Evolutionary conservation across 1,284 basidiomycete species (phyloP).

Genomic region (Amylostereum chailletii): DNA sequence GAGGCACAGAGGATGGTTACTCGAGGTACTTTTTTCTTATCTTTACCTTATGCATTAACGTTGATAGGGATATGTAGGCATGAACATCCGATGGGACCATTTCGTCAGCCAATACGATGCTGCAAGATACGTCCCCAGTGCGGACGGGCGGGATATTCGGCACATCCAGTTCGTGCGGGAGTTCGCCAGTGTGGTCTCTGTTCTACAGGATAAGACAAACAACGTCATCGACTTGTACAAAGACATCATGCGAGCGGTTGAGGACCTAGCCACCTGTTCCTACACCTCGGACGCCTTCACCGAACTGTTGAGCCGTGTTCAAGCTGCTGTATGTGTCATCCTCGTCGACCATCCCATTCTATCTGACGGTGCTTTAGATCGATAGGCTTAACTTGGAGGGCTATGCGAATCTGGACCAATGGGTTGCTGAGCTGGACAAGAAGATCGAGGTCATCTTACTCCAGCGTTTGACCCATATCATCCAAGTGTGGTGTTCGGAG

Average conservation of each 20-base stretch:
- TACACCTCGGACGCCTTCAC: conserved; percentile 81
- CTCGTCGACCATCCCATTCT: not conserved
- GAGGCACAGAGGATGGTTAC: conserved; percentile 87
- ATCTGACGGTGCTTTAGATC: conserved; percentile 40
- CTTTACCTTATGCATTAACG: not conserved
- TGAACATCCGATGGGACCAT: conserved; percentile 95
- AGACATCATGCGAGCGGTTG: conserved; percentile 77
- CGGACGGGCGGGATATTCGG: conserved; percentile 77
- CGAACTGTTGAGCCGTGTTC: conserved; percentile 71
- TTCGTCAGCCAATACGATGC: conserved; percentile 91
- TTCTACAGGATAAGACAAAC: conserved; percentile 90
- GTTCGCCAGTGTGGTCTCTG: conserved; percentile 86
- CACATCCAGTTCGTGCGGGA: conserved; percentile 93
- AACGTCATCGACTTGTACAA: conserved; percentile 87
- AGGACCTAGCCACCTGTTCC: conserved; percentile 81
- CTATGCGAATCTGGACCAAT: conserved; percentile 95
- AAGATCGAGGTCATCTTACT: conserved; percentile 80
- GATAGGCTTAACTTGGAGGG: conserved; percentile 94
- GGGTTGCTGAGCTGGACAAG: conserved; percentile 86
- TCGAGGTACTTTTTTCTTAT: conserved; percentile 47
- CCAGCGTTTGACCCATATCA: conserved; percentile 72
- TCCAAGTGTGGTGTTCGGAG: conserved; percentile 82
- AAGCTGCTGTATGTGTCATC: conserved; percentile 62
- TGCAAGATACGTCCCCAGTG: conserved; percentile 58
- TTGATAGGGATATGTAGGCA: conserved; percentile 40